phyloP scores from a whole-genome alignment of 2,329 filamentous ascomycete genomes.

The Polytolypa hystricis region DNA sequence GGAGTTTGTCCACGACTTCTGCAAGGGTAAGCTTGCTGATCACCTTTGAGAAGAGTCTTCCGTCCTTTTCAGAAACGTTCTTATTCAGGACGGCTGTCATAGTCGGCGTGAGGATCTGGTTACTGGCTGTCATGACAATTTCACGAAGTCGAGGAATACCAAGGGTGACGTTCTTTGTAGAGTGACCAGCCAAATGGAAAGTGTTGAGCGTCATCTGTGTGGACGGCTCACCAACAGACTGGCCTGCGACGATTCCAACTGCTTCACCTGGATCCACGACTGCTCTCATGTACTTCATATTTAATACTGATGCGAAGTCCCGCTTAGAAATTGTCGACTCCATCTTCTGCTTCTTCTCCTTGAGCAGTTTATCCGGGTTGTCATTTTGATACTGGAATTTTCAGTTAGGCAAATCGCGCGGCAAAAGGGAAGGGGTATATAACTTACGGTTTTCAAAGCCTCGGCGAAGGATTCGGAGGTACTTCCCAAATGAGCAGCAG shows the following conservation, averaged over 20 bases:
- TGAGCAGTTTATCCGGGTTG: slow-evolving; percentile 54
- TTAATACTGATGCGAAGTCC: slow-evolving; percentile 71
- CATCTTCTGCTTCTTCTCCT: slow-evolving; percentile 48
- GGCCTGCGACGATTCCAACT: slow-evolving; percentile 90
- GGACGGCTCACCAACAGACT: slow-evolving; percentile 92
- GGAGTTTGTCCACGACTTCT: slow-evolving; percentile 70
- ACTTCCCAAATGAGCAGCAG: slow-evolving; percentile 62
- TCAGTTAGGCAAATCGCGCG: not conserved
- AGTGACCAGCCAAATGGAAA: slow-evolving; percentile 97
- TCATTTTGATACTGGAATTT: slow-evolving; percentile 57
- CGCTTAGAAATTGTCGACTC: slow-evolving; percentile 46
- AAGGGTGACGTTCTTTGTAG: slow-evolving; percentile 94
- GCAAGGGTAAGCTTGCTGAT: slow-evolving; percentile 79
- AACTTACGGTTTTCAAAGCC: slow-evolving; percentile 49
- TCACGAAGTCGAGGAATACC: slow-evolving; percentile 96
- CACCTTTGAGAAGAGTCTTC: slow-evolving; percentile 75
- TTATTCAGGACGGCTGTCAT: slow-evolving; percentile 63
- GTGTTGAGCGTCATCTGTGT: slow-evolving; percentile 99
- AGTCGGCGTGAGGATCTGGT: slow-evolving; percentile 73
- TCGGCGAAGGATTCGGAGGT: slow-evolving; percentile 80
- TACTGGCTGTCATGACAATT: slow-evolving; percentile 95
- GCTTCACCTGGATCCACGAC: slow-evolving; percentile 92
- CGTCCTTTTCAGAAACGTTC: slow-evolving; percentile 57
- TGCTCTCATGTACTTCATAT: slow-evolving; percentile 85
- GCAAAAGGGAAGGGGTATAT: not conserved